Percentiles rank a stretch among this genome's conserved stretches.
Conservation (phyloP, 768 basidiomycete species). For the Psilocybe tampanensis region DNA sequence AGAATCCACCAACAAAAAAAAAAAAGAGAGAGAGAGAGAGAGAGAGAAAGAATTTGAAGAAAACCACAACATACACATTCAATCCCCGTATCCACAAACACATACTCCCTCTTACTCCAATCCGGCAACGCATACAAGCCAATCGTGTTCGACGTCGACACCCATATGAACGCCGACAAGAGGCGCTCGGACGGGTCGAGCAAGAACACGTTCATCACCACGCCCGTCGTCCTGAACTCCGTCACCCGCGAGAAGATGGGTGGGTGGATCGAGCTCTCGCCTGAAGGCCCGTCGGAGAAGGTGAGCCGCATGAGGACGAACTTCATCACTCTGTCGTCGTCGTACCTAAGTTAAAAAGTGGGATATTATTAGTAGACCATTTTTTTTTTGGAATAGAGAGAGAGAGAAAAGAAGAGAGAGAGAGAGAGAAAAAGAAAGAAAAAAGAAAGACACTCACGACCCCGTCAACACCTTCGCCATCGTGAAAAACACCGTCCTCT, state of each 20-base stretch:
- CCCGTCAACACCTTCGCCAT: slow-evolving; percentile 67
- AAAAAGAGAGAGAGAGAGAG: not conserved
- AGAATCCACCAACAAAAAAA: no score
- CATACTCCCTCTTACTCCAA: slow-evolving; percentile 67
- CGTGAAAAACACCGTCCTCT: slow-evolving; percentile 70
- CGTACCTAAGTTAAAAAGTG: slow-evolving; percentile 39
- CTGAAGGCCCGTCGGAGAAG: slow-evolving; percentile 54
- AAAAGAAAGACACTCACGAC: slow-evolving; percentile 38
- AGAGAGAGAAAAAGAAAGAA: not conserved
- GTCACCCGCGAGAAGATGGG: slow-evolving; percentile 64
- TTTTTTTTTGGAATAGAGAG: no score
- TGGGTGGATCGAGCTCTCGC: slow-evolving; percentile 33
- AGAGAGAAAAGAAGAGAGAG: slow-evolving; percentile 1
- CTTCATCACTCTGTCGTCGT: slow-evolving; percentile 67
- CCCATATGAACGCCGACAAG: slow-evolving; percentile 73
- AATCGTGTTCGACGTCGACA: slow-evolving; percentile 52
- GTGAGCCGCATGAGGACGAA: slow-evolving; percentile 71
- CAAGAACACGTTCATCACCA: slow-evolving; percentile 79
- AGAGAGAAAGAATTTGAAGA: not conserved
- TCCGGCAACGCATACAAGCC: slow-evolving; percentile 68
- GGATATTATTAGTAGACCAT: not conserved
- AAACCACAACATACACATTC: slow-evolving; percentile 57
- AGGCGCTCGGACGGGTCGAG: slow-evolving; percentile 64
- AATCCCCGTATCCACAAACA: slow-evolving; percentile 75
- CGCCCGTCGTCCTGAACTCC: slow-evolving; percentile 63